Evolutionary conservation across 257 asterid genomes (phyloP).

Genomic region (Salvia splendens): DNA sequence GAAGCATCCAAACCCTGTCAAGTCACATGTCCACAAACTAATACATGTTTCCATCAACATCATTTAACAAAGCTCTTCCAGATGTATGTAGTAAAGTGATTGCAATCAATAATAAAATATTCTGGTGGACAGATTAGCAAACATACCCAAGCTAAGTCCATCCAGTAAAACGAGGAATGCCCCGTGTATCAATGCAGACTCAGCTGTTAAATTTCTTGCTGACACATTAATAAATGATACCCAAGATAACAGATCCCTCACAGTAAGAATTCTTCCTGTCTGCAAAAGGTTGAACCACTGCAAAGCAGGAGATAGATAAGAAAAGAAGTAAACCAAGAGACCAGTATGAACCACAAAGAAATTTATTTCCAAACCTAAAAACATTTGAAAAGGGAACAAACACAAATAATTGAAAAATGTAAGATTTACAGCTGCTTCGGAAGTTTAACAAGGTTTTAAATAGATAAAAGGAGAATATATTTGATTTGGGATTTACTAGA

Average conservation of each 20-base stretch:
- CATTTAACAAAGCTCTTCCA: too few relatives aligned
- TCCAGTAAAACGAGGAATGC: conserved; percentile 84
- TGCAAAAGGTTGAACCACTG: conserved; percentile 90
- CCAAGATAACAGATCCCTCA: conserved; percentile 96
- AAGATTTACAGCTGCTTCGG: neutral
- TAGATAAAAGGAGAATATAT: neutral
- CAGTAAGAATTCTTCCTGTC: conserved; percentile 83
- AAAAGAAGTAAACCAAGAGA: conserved; percentile 17
- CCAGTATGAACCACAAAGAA: conserved; percentile 19
- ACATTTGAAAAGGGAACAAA: neutral
- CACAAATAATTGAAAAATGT: neutral
- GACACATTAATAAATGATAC: conserved; percentile 69
- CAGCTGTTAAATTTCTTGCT: conserved; percentile 57
- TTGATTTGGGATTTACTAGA: neutral
- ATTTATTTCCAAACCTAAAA: neutral
- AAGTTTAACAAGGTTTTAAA: neutral
- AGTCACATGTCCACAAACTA: neutral
- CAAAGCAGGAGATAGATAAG: conserved; percentile 38
- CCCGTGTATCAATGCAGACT: conserved; percentile 78
- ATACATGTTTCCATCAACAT: too few relatives aligned
- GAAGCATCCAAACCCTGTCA: too few relatives aligned
- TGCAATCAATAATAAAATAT: conserved; percentile 6
- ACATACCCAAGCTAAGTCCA: conserved; percentile 77
- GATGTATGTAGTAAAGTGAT: neutral
- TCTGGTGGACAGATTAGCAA: conserved; percentile 8